These are phyloP conservation scores for Fraxinus excelsior DNA, from an alignment of 257 asterid genomes.

Conservation along the genomic window DNA sequence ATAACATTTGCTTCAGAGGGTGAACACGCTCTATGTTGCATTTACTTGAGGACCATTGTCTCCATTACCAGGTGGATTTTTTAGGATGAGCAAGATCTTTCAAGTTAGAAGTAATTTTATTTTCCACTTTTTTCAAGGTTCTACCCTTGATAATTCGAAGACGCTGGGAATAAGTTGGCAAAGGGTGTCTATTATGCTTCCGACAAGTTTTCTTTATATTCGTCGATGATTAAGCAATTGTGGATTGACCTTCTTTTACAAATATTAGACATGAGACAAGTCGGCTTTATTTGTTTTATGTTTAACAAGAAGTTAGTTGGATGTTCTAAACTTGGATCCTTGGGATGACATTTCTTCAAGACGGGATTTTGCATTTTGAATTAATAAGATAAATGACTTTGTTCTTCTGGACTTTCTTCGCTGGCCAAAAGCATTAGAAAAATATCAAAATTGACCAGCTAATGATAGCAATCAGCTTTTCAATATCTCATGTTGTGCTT, in stretches of 20 bases:
- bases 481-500: neutral
- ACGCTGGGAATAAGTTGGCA: conserved; percentile 16
- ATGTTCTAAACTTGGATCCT: conserved; percentile 12
- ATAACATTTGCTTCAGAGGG: conserved; percentile 31
- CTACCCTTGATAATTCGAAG: conserved; percentile 25
- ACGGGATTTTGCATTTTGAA: conserved; percentile 15
- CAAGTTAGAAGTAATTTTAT: conserved; percentile 12
- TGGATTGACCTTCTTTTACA: conserved; percentile 24
- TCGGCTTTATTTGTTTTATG: conserved; percentile 8
- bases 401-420: neutral
- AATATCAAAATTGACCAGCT: neutral
- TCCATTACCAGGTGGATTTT: conserved; percentile 20
- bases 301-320: conserved; percentile 11
- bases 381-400: conserved; percentile 10
- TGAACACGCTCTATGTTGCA: conserved; percentile 23
- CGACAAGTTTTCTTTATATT: conserved; percentile 20
- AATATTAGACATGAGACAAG: conserved; percentile 27
- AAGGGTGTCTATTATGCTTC: conserved; percentile 21
- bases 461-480: conserved; percentile 16
- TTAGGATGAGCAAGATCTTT: conserved; percentile 29
- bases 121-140: conserved; percentile 20
- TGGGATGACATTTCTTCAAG: conserved; percentile 8
- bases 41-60: conserved; percentile 23
- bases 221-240: conserved; percentile 26
- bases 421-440: neutral